These are phyloP conservation scores for Ustilago esculenta DNA, from an alignment of 1,284 basidiomycete genomes.

Conservation along the genomic window DNA sequence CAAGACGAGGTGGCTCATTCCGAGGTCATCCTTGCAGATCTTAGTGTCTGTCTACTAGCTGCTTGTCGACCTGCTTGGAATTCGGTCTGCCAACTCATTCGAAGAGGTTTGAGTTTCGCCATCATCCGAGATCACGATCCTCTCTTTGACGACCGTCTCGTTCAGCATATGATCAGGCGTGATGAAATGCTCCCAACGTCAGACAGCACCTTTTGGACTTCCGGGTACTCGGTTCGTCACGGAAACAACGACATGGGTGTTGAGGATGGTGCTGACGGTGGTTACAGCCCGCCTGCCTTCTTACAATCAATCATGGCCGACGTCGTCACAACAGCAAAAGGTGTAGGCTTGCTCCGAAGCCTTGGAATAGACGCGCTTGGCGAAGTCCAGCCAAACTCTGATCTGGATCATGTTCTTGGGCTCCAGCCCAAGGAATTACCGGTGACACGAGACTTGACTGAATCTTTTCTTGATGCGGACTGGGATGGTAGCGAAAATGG, in stretches of 20 bases:
- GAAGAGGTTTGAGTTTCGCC: conserved; percentile 40
- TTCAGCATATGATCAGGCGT: conserved; percentile 27
- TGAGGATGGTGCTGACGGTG: conserved; percentile 4
- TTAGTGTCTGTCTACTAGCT: conserved; percentile 38
- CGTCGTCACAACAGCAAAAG: conserved; percentile 37
- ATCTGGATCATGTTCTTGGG: conserved; percentile 23
- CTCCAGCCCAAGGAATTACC: background rate
- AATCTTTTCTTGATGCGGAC: background rate
- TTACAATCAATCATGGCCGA: conserved; percentile 28
- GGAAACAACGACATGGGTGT: background rate
- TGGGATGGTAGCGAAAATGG: background rate
- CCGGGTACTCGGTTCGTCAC: conserved; percentile 12
- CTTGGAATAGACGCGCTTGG: conserved; percentile 45
- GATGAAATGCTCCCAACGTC: conserved; percentile 26
- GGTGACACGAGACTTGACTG: background rate
- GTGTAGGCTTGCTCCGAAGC: conserved; percentile 43
- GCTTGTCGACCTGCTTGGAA: conserved; percentile 35
- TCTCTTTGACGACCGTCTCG: conserved; percentile 36
- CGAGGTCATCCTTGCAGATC: conserved; percentile 15
- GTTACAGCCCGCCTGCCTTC: conserved; percentile 40
- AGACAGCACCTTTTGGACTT: conserved; percentile 32
- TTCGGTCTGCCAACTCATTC: conserved; percentile 27
- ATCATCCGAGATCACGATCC: conserved; percentile 23
- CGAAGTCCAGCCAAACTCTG: conserved; percentile 21
- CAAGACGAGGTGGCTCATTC: conserved; percentile 12